A percentile compares a stretch with the other conserved stretches of the same genome.
Evolutionary conservation across 768 basidiomycete species (phyloP).

Genomic region (Hygrocybe punicea): DNA sequence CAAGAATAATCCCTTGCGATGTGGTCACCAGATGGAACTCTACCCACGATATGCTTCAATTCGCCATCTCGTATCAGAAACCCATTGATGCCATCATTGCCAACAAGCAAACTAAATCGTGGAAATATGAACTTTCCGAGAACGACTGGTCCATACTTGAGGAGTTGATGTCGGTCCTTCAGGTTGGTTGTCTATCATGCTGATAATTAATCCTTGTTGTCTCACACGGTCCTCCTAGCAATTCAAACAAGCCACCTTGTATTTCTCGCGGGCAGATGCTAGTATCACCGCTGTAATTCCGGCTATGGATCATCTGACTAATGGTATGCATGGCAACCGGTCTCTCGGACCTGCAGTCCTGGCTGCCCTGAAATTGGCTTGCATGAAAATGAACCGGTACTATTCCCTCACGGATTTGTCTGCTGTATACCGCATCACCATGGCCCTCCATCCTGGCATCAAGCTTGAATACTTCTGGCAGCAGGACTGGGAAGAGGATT

Average conservation of each 20-base stretch:
- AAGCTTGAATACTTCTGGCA: slow-evolving; percentile 30
- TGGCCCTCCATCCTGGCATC: slow-evolving; percentile 32
- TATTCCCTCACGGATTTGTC: slow-evolving; percentile 32
- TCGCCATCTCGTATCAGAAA: slow-evolving; percentile 20
- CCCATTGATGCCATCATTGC: slow-evolving; percentile 19
- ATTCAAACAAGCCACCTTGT: slow-evolving; percentile 4
- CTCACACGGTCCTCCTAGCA: background rate
- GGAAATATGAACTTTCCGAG: slow-evolving; percentile 11
- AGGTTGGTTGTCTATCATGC: slow-evolving; percentile 15
- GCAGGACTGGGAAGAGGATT: slow-evolving; percentile 19
- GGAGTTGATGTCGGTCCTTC: slow-evolving; percentile 21
- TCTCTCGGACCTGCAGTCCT: slow-evolving; percentile 18
- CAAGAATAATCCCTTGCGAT: slow-evolving; percentile 29
- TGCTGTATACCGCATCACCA: slow-evolving; percentile 34
- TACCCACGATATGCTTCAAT: slow-evolving; percentile 31
- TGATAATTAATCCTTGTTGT: background rate
- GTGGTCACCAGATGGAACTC: slow-evolving; percentile 38
- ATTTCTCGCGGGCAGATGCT: slow-evolving; percentile 4
- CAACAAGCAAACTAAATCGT: slow-evolving; percentile 8
- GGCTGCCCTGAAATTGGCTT: slow-evolving; percentile 22
- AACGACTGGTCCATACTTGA: slow-evolving; percentile 21
- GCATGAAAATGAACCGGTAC: slow-evolving; percentile 32
- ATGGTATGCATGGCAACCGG: slow-evolving; percentile 7
- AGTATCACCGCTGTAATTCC: slow-evolving; percentile 29
- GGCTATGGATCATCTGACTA: slow-evolving; percentile 33